Percentiles rank a stretch among this genome's conserved stretches.
These are phyloP conservation scores for Diaporthe destruens DNA, from an alignment of 2,329 filamentous ascomycete species.

Conservation along the genomic window DNA sequence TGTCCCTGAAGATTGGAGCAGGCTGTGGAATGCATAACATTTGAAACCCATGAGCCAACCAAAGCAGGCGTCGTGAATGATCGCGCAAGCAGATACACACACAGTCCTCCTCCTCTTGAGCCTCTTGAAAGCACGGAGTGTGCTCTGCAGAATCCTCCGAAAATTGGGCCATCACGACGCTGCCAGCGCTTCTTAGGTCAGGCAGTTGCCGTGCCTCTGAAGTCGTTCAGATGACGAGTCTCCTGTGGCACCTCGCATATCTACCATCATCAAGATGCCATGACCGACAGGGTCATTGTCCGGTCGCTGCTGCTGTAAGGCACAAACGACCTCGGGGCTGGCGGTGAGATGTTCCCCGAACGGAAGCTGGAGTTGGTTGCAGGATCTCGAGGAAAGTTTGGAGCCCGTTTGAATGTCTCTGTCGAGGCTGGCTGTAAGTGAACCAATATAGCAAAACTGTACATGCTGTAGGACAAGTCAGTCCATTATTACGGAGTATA, in stretches of 20 bases:
- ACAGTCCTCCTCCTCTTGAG: not conserved
- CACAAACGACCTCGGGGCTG: constrained; percentile 13
- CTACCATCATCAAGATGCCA: constrained; percentile 23
- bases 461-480: no score
- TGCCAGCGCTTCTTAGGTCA: not conserved
- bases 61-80: not conserved
- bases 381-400: not conserved
- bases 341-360: constrained; percentile 3
- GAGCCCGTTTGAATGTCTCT: not conserved
- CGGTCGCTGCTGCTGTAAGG: constrained; percentile 6
- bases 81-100: not conserved
- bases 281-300: constrained; percentile 20
- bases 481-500: no score
- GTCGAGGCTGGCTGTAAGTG: no score
- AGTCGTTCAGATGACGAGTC: constrained; percentile 6
- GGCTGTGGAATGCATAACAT: not conserved
- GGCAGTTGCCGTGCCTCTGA: constrained; percentile 8
- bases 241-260: not conserved
- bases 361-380: constrained; percentile 20
- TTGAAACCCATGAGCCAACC: not conserved
- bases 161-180: not conserved
- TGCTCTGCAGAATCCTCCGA: constrained; percentile 1
- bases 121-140: not conserved
- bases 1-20: not conserved
- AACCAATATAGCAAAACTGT: no score